Percentiles rank a stretch among this genome's conserved stretches.
phyloP scores from a whole-genome alignment of 1,284 basidiomycete species.

The Mycena citricolor region DNA sequence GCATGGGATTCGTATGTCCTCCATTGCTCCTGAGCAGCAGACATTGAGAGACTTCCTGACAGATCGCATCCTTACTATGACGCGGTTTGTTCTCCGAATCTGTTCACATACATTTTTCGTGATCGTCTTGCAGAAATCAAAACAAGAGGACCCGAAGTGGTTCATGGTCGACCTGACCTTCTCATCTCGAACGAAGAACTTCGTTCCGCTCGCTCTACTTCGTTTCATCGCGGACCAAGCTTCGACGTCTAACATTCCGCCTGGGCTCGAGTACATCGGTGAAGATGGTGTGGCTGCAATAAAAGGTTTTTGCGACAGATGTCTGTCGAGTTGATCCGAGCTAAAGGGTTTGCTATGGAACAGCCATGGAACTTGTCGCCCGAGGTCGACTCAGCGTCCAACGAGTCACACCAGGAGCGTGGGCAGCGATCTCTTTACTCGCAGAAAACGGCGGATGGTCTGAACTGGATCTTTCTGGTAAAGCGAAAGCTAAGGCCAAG shows the following conservation, averaged over 20 bases:
- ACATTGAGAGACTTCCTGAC: slow-evolving; percentile 25
- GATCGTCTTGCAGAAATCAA: slow-evolving; percentile 60
- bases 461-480: slow-evolving; percentile 34
- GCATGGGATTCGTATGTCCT: slow-evolving; percentile 80
- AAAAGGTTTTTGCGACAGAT: slow-evolving; percentile 44
- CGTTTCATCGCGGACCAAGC: slow-evolving; percentile 63
- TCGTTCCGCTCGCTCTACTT: slow-evolving; percentile 79
- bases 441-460: slow-evolving; percentile 78
- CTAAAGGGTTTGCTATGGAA: no score
- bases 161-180: slow-evolving; percentile 90
- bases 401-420: slow-evolving; percentile 71
- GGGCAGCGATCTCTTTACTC: slow-evolving; percentile 63
- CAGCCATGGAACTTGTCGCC: slow-evolving; percentile 80
- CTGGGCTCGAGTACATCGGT: slow-evolving; percentile 65
- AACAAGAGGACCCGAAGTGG: slow-evolving; percentile 81
- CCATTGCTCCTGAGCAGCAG: slow-evolving; percentile 8
- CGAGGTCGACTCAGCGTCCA: slow-evolving; percentile 89
- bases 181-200: slow-evolving; percentile 62
- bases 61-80: slow-evolving; percentile 90
- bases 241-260: slow-evolving; percentile 40
- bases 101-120: slow-evolving; percentile 1
- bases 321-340: not conserved
- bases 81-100: slow-evolving; percentile 43
- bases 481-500: slow-evolving; percentile 26
- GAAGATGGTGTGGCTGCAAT: slow-evolving; percentile 58